phyloP scores from a whole-genome alignment of 768 basidiomycete species.

The Russula abietina region DNA sequence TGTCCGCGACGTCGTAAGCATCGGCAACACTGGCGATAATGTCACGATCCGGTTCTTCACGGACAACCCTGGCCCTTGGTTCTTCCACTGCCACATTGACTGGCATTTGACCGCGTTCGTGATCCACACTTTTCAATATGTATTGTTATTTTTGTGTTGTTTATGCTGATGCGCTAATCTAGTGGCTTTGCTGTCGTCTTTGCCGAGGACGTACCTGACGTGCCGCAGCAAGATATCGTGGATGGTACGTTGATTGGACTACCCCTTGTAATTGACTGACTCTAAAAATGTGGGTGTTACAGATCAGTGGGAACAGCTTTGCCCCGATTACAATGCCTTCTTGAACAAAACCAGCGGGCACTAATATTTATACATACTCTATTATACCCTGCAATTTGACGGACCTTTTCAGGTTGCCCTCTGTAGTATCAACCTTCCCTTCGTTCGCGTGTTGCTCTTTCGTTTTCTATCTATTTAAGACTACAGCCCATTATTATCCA shows the following conservation, averaged over 20 bases:
- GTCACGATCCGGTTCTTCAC: conserved; percentile 31
- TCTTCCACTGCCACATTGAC: conserved; percentile 32
- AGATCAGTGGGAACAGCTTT: conserved; percentile 8
- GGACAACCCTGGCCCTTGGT: conserved; percentile 30
- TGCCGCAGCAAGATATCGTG: neutral
- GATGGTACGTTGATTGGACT: neutral
- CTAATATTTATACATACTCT: neutral
- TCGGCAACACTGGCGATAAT: conserved; percentile 14
- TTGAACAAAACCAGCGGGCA: neutral
- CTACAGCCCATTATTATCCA: neutral
- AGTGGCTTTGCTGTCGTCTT: conserved; percentile 21
- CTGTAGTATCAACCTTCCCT: neutral
- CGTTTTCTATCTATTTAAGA: neutral
- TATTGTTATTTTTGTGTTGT: conserved; percentile 27
- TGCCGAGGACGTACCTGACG: conserved; percentile 18
- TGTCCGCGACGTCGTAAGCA: conserved; percentile 25
- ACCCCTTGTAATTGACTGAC: too few species aligned
- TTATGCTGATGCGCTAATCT: neutral
- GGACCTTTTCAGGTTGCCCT: neutral
- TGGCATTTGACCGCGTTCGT: conserved; percentile 36
- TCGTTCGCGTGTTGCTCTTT: neutral
- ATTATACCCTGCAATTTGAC: neutral
- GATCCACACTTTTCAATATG: conserved; percentile 61
- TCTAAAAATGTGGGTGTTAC: neutral
- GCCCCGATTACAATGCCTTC: conserved; percentile 11